Evolutionary conservation across 257 asterid genomes (phyloP).

Genomic region (Solanum gandarillasii): DNA sequence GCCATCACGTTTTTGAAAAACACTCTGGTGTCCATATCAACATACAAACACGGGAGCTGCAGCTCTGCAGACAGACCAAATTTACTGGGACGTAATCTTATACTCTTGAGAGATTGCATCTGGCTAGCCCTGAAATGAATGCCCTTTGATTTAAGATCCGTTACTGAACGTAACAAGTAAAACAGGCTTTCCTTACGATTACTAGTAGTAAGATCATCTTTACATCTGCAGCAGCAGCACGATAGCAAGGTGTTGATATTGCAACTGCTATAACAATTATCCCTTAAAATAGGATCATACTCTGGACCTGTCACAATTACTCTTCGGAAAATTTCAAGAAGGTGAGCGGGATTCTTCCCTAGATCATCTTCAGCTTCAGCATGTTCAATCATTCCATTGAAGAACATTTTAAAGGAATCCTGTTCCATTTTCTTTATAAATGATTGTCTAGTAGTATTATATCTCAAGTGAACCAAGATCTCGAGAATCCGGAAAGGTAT

Average conservation of each 20-base stretch:
- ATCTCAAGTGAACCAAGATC: not conserved
- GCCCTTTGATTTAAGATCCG: not conserved
- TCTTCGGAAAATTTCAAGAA: not conserved
- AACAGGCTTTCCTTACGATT: no score
- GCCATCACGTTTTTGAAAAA: not conserved
- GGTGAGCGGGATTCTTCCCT: not conserved
- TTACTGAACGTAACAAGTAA: not conserved
- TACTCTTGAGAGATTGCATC: not conserved
- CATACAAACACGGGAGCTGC: not conserved
- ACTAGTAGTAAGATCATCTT: no score
- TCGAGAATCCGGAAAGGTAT: constrained; percentile 7
- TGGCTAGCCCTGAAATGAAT: not conserved
- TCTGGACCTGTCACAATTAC: not conserved
- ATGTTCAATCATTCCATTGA: not conserved
- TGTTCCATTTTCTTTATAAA: accelerated
- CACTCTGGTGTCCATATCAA: not conserved
- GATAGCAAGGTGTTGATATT: not conserved
- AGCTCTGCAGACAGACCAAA: not conserved
- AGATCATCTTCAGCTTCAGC: no score
- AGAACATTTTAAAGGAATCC: not conserved
- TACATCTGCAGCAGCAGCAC: no score
- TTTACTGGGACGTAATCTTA: not conserved
- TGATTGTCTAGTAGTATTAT: not conserved
- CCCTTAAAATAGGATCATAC: no score
- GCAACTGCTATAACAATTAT: not conserved